Evolutionary conservation across 805 yeast genomes (phyloP), one percentile per base, ranked within the genome.

Genomic region (Zygosaccharomyces kombuchaensis): DNA sequence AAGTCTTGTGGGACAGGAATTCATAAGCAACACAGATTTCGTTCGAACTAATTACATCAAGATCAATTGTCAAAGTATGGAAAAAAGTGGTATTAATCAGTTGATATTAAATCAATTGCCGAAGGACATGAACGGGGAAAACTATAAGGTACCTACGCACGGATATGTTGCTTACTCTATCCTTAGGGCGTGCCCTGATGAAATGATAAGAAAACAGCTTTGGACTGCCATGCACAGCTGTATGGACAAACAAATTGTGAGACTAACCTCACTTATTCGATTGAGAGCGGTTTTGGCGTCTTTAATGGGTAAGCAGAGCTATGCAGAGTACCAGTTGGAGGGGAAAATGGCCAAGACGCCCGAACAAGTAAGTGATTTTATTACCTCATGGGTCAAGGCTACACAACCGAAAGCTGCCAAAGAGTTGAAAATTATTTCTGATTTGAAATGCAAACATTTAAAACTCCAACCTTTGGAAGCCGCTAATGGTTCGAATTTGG

Each of bases 321-420:
- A 71, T 66, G 80, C 91, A 0, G 82, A 84, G 32, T 90, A 93
- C 60, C 95, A 87, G 59, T 68, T 93, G 27, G 80, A 79, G 49
- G 95, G 88, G 50, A 93, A 93, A 63, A 87, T 93, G 96, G 96
- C 96, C 7, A 81, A 81, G 50, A 74, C 67, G 8, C 95, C 96
- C 0, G 79, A 78, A 31, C 81, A 87, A 56, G 99, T 90, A 2
- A 63, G 71, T 50, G 72, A 81, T 8, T 89, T 93, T 53, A 67
- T 93, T 43, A 65, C 71, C 2, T 80, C 81, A 34, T 64, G 90
- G 43, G 77, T 84, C 9, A 62, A 64, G 2, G 72, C 72, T 51
- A 75, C 74, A 44, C 73, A 60, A 46, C 78, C 74, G 0, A 75
- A 75, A 14, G 86, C 93, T 0, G 63, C 72, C 4, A 56, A 66